Evolutionary conservation across 148 eudicot species (phyloP), one percentile per base, ranked within the genome.

Genomic region (Vaccinium macrocarpon): DNA sequence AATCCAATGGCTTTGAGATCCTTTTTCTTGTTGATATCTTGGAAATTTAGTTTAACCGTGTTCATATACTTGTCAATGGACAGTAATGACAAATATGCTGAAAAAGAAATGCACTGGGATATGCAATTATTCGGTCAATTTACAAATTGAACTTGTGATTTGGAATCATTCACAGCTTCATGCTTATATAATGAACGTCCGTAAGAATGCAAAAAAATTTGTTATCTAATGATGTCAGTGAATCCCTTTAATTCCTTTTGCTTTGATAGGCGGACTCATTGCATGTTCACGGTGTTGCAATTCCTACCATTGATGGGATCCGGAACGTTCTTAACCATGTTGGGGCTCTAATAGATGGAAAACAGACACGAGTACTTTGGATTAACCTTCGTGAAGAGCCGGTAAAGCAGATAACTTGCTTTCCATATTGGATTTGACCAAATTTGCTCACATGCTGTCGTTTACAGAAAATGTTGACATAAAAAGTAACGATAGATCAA

Each of bases 311-410:
- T 48, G 94, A 91, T 55, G 99, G 99, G 42, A 96, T 96, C 56
- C 88, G 88, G 46, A 96, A 96, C 87, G 95, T 96, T 89, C 98
- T 96, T 85, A 86, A 89, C 21, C 92, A 90, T 86, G 91, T 96
- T 82, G 91, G 92, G n/a, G 89, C 95, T 84, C 91, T 85, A 85
- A 74, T 82, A 32, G 87, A 89, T 78, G 91, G 88, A 83, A 89
- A 86, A 75, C 76, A 87, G 53, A 83, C 89, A 68, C 90, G 80
- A 79, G 90, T 94, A 53, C 91, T 96, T 75, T 96, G 99, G 99
- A 94, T 96, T 72, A 96, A 92, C 83, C 98, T 96, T 83, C 98
- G 99, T 7, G 99, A 96, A 88, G 99, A 96, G 87, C 99, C 99
- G 89, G 99, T 94, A 91, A 76, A 61, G 82, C 81, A 1, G 21